Evolutionary conservation across 1,139 yeast genomes (phyloP), one percentile per base, ranked within the genome.

Genomic region (Hyphopichia fennica): DNA sequence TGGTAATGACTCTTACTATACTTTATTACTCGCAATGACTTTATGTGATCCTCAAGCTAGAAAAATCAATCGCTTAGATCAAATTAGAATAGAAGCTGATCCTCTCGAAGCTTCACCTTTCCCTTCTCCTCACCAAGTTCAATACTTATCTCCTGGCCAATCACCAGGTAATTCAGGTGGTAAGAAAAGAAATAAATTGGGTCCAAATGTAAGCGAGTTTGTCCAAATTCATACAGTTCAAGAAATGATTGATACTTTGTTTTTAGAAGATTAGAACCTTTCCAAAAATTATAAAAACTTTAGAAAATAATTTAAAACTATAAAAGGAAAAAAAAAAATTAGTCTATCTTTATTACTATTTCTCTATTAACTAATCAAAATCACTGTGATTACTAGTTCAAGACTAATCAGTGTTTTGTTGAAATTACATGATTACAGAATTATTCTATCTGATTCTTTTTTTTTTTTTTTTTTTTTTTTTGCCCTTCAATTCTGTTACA

Each of bases 1-100:
- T 2, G 91, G 87, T n/a, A 87, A 87, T 55, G 96, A 87, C 58
- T 82, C 95, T 2, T 83, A 83, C 54, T 84, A 77, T 51, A 86
- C 95, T 0, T 58, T 86, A 38, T 47, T 77, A 23, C 63, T 82
- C 28, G 75, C 81, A 22, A 52, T 83, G 56, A 69, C 72, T 40
- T 56, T 82, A 43, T 64, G 79, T 33, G 88, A 84, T 54, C 84
- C 85, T 0, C 62, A 61, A 19, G 65, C 67, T 16, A 63, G 88
- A 47, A 50, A 35, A n/a, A 41, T 48, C 11, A 55, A 49, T 37
- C 46, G 50, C 1, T 49, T 69, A 42, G 75, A 70, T 43, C 41
- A 33, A 16, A 19, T 23, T 17, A 11, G 22, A 20, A 30, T 31
- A 15, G 38, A 37, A 30, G 33, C 31, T 17, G 33, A 35, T 10